phyloP scores from a whole-genome alignment of 2,329 filamentous ascomycete species.

The Colletotrichum sp. region DNA sequence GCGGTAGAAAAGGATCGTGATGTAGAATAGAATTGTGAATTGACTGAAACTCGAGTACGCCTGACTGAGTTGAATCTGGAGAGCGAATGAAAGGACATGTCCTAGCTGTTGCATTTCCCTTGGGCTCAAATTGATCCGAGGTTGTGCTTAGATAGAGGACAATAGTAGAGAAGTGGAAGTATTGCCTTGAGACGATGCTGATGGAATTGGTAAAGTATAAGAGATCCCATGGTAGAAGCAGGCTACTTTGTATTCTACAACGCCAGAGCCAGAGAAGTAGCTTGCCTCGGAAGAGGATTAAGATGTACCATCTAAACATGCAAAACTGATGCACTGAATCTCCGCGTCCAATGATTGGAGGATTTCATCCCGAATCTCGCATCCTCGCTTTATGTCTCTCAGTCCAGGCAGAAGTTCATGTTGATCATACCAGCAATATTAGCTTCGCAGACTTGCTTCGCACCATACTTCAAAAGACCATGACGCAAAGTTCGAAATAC shows the following conservation, averaged over 20 bases:
- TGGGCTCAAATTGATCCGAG: not conserved
- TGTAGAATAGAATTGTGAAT: not conserved
- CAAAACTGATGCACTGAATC: not conserved
- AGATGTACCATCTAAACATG: not conserved
- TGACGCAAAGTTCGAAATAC: not conserved
- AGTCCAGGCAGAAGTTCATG: not conserved
- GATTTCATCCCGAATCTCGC: not conserved
- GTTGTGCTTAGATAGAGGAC: not conserved
- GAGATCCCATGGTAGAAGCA: not conserved
- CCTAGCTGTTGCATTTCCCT: not conserved
- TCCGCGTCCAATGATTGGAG: not conserved
- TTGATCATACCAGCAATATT: not conserved
- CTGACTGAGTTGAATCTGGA: not conserved
- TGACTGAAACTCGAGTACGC: not conserved
- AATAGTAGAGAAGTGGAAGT: fast-evolving
- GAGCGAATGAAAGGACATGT: not conserved
- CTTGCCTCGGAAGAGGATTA: fast-evolving
- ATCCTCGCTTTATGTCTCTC: fast-evolving
- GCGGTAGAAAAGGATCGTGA: not conserved
- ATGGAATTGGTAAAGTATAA: not conserved
- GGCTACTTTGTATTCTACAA: fast-evolving
- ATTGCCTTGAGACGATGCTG: not conserved
- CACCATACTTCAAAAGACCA: not conserved
- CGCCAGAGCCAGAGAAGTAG: not conserved
- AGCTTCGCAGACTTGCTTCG: not conserved